phyloP scores from a whole-genome alignment of 768 basidiomycete species.

The Leccinum barrowsii region DNA sequence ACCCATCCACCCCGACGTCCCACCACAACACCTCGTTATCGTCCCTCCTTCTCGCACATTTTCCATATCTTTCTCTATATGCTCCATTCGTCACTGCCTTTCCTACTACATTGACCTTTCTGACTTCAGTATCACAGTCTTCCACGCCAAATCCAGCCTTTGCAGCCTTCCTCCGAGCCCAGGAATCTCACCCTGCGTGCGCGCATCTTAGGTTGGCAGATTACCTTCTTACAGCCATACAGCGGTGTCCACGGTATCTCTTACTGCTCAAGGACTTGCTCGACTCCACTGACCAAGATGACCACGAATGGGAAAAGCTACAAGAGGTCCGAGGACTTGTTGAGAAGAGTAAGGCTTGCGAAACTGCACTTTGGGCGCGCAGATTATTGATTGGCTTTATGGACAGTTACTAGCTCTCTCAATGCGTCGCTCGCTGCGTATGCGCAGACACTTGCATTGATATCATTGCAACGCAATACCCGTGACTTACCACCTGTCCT shows the following conservation, averaged over 20 bases:
- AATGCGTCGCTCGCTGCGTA: conserved; percentile 79
- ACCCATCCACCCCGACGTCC: conserved; percentile 16
- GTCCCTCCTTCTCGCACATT: conserved; percentile 69
- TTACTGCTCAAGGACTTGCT: conserved; percentile 81
- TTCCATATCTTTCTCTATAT: conserved; percentile 86
- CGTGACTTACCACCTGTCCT: conserved; percentile 73
- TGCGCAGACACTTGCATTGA: conserved; percentile 67
- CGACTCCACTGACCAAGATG: conserved; percentile 56
- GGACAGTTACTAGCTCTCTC: conserved; percentile 67
- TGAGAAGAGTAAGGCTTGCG: conserved; percentile 59
- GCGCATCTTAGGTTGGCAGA: conserved; percentile 74
- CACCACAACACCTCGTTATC: conserved; percentile 44
- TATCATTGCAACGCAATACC: conserved; percentile 78
- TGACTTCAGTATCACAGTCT: conserved; percentile 50
- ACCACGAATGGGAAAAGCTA: conserved; percentile 65
- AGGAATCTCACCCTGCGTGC: conserved; percentile 68
- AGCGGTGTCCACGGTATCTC: conserved; percentile 84
- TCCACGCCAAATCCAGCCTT: conserved; percentile 46
- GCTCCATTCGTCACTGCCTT: conserved; percentile 83
- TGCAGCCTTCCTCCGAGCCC: conserved; percentile 55
- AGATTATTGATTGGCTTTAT: conserved; percentile 10
- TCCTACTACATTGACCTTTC: conserved; percentile 56
- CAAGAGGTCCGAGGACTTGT: conserved; percentile 60
- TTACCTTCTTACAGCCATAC: conserved; percentile 84
- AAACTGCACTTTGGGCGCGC: background rate